A percentile compares a stretch with the other conserved stretches of the same genome.
Conservation (phyloP, 108 stramenopile genomes). For the Stephanodiscus triporus region DNA sequence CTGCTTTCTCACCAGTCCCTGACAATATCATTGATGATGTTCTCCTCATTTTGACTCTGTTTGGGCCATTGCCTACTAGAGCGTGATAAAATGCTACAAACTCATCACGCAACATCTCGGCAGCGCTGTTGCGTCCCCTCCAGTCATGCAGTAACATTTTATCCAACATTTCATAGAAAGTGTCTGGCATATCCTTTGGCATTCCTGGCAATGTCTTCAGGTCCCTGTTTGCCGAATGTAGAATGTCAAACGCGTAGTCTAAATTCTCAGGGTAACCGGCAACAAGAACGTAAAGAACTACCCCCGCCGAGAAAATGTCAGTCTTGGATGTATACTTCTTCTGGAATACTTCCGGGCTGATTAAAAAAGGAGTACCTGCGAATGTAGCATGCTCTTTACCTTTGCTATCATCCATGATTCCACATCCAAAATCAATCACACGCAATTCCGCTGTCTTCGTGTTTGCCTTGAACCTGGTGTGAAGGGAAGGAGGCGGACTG, state of each 20-base stretch:
- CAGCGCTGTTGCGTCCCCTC: too few relatives aligned
- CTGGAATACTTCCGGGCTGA: slow-evolving; percentile 74
- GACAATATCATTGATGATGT: too few relatives aligned
- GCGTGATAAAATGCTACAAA: too few relatives aligned
- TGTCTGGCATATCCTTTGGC: slow-evolving; percentile 70
- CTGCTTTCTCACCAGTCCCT: too few relatives aligned
- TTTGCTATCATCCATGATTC: slow-evolving; percentile 34
- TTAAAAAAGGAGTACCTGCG: slow-evolving; percentile 77
- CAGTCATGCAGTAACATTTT: too few relatives aligned
- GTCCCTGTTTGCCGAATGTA: slow-evolving; percentile 39
- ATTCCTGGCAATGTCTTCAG: slow-evolving; percentile 56
- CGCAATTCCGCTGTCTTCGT: slow-evolving; percentile 56
- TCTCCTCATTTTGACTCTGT: too few relatives aligned
- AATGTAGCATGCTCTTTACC: slow-evolving; percentile 58
- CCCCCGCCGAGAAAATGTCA: slow-evolving; percentile 70
- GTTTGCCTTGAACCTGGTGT: slow-evolving; percentile 16
- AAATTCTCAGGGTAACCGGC: slow-evolving; percentile 68
- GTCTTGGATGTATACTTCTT: slow-evolving; percentile 44
- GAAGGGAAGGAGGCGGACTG: too few relatives aligned
- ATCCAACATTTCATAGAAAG: slow-evolving; percentile 65
- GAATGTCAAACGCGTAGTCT: slow-evolving; percentile 65
- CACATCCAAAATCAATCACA: slow-evolving; percentile 76
- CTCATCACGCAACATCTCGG: too few relatives aligned
- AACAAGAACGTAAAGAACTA: slow-evolving; percentile 67
- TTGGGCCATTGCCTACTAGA: too few relatives aligned